Evolutionary conservation across 2,329 filamentous ascomycete species (phyloP).

Genomic region (Fusarium goolgardi): DNA sequence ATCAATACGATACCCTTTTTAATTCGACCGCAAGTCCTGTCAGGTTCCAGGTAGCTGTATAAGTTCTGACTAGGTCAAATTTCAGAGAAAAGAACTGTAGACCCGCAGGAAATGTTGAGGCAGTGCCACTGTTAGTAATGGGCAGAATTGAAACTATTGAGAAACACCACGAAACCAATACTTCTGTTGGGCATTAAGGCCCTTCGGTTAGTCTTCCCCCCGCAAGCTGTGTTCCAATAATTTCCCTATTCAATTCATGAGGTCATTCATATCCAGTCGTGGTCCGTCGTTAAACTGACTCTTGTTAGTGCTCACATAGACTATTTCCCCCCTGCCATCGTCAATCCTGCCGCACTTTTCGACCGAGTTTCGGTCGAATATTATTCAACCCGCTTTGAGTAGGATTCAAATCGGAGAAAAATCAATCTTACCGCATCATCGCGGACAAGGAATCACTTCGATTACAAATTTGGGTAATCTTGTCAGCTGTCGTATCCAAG

Average conservation of each 20-base stretch:
- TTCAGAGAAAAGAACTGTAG: no score
- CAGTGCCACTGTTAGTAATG: not conserved
- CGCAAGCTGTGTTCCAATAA: not conserved
- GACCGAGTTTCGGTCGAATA: slow-evolving; percentile 1
- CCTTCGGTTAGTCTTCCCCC: no score
- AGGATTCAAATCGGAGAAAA: not conserved
- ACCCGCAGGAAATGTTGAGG: no score
- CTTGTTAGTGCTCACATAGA: not conserved
- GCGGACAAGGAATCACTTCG: not conserved
- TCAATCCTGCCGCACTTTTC: not conserved
- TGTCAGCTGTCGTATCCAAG: not conserved
- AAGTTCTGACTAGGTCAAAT: no score
- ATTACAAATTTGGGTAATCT: not conserved
- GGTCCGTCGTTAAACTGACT: not conserved
- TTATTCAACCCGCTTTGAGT: not conserved
- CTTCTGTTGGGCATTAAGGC: not conserved
- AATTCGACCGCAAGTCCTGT: no score
- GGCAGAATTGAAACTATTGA: not conserved
- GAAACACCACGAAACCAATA: not conserved
- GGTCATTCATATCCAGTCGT: not conserved
- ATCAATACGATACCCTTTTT: no score
- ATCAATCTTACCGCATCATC: not conserved
- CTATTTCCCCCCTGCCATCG: not conserved
- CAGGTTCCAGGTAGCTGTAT: no score
- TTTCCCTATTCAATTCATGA: not conserved